These are phyloP conservation scores for Xylaria sp. DNA, from an alignment of 2,329 filamentous ascomycete genomes.

Conservation along the genomic window DNA sequence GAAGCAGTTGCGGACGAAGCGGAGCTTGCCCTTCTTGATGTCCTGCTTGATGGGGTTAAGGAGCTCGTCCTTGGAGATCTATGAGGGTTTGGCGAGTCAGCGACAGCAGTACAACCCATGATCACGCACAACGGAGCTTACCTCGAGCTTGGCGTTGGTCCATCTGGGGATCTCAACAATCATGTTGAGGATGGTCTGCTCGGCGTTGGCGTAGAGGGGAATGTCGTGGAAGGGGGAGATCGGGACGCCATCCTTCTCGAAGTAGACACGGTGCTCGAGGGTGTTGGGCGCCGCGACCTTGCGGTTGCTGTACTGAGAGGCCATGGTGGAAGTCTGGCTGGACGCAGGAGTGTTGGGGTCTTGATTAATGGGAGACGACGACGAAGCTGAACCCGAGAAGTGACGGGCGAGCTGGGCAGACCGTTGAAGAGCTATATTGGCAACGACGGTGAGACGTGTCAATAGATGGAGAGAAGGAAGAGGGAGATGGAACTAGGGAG, in stretches of 20 bases:
- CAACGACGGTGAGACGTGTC: conserved; percentile 9
- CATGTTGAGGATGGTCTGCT: conserved; percentile 98
- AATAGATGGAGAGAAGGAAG: conserved; percentile 11
- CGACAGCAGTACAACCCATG: background rate
- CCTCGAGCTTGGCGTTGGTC: conserved; percentile 99
- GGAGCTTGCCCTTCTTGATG: conserved; percentile 98
- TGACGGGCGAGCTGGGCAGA: conserved; percentile 53
- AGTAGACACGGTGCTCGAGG: conserved; percentile 92
- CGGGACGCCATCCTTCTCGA: conserved; percentile 93
- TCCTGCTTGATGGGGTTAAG: conserved; percentile 99
- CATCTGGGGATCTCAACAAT: conserved; percentile 98
- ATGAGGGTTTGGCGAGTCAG: conserved; percentile 18
- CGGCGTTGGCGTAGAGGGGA: conserved; percentile 92
- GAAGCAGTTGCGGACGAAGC: conserved; percentile 99
- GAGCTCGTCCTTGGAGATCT: conserved; percentile 98
- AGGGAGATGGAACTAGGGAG: conserved; percentile 14
- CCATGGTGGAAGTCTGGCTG: conserved; percentile 43
- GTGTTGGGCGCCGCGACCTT: conserved; percentile 90
- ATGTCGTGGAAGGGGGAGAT: conserved; percentile 98
- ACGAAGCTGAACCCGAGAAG: conserved; percentile 38
- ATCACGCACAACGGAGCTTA: conserved; percentile 40
- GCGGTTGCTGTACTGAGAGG: conserved; percentile 67
- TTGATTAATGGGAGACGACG: conserved; percentile 22
- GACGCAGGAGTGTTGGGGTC: conserved; percentile 13
- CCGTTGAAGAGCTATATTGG: conserved; percentile 45